Evolutionary conservation across 1,139 yeast genomes (phyloP).

Genomic region (Nadsonia starkeyi-henricii): DNA sequence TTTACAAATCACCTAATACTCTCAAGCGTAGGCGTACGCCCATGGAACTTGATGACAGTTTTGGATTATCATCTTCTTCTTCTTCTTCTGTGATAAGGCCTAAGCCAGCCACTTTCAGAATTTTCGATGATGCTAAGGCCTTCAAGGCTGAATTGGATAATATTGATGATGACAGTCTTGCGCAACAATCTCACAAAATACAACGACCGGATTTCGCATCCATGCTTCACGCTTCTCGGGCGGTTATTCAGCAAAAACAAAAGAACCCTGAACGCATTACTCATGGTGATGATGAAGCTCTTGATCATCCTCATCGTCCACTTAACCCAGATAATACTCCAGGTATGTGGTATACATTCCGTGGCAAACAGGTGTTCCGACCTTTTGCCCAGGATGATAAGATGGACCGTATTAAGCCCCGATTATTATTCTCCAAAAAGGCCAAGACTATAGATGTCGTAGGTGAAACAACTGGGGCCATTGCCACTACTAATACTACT

Average conservation of each 20-base stretch:
- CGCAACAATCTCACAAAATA: slow-evolving; percentile 2
- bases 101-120: slow-evolving; percentile 7
- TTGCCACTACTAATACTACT: too few relatives aligned
- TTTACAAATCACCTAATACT: too few relatives aligned
- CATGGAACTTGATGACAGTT: neutral
- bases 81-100: neutral
- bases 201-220: neutral
- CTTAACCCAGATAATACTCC: slow-evolving; percentile 13
- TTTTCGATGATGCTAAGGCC: slow-evolving; percentile 14
- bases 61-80: neutral
- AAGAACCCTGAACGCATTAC: too few relatives aligned
- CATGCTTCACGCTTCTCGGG: neutral
- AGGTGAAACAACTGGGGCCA: too few relatives aligned
- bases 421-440: neutral
- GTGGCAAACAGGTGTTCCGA: slow-evolving; percentile 26
- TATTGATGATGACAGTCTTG: slow-evolving; percentile 7
- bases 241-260: neutral
- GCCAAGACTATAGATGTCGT: too few relatives aligned
- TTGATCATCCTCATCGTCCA: slow-evolving; percentile 15
- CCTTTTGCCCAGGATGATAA: slow-evolving; percentile 20
- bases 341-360: slow-evolving; percentile 28
- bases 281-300: neutral
- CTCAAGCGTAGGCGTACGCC: too few relatives aligned
- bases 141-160: slow-evolving; percentile 13
- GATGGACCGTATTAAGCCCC: neutral